These are phyloP conservation scores for Coemansia sp. DNA, from an alignment of 192 early-diverging fungal species.

Conservation along the genomic window DNA sequence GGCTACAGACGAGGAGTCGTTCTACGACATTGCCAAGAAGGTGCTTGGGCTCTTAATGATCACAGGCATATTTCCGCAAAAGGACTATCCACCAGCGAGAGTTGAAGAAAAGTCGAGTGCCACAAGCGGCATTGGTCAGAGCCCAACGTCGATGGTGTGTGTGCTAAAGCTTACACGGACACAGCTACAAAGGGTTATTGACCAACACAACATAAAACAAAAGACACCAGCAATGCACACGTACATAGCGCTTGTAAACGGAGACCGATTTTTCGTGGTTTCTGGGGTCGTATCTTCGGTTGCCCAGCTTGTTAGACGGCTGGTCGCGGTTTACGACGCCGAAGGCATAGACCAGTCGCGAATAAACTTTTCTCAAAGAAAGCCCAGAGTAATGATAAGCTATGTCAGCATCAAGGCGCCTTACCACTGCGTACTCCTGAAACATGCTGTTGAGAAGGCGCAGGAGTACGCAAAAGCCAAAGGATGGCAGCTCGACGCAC, in stretches of 20 bases:
- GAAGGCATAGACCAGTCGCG: constrained; percentile 79
- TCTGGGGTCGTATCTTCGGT: constrained; percentile 82
- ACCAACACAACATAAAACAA: constrained; percentile 71
- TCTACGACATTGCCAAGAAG: constrained; percentile 73
- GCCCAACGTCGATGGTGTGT: constrained; percentile 81
- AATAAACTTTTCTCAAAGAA: constrained; percentile 79
- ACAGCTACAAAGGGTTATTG: constrained; percentile 72
- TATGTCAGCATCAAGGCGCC: constrained; percentile 75
- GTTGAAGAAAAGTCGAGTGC: constrained; percentile 68
- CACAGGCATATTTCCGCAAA: constrained; percentile 80
- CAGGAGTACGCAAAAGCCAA: constrained; percentile 14
- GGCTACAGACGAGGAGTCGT: constrained; percentile 79
- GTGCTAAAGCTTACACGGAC: constrained; percentile 72
- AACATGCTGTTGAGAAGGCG: constrained; percentile 62
- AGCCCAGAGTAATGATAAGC: constrained; percentile 75
- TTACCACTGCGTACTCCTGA: constrained; percentile 81
- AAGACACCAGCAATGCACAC: constrained; percentile 67
- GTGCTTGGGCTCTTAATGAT: constrained; percentile 82
- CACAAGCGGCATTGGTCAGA: constrained; percentile 58
- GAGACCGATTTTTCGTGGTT: constrained; percentile 76
- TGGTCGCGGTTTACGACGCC: constrained; percentile 77
- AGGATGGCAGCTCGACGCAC: constrained; percentile 15
- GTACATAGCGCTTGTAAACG: constrained; percentile 82
- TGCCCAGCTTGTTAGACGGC: constrained; percentile 78
- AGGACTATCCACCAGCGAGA: constrained; percentile 72